Conservation (phyloP, 225 moss, liverwort and hornwort species). For the Physcomitrium patens region DNA sequence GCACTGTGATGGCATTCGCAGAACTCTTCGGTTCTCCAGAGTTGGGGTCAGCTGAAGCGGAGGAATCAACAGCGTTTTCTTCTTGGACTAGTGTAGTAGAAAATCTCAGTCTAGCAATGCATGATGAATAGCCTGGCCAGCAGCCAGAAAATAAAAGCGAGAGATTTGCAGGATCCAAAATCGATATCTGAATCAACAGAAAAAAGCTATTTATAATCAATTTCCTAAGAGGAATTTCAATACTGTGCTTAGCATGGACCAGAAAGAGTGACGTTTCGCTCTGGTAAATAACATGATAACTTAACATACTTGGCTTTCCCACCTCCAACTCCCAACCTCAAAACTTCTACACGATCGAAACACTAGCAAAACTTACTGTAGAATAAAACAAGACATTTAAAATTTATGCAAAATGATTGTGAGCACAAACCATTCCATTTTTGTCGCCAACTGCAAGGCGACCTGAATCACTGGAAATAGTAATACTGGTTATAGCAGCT, state of each 20-base stretch:
- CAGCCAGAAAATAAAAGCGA: conserved; percentile 60
- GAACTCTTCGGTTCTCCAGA: conserved; percentile 30
- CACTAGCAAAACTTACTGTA: not conserved
- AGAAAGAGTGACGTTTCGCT: conserved; percentile 8
- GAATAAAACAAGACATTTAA: not conserved
- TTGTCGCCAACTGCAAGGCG: conserved; percentile 83
- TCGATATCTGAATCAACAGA: conserved; percentile 71
- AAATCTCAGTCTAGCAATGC: conserved; percentile 70
- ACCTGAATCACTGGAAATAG: conserved; percentile 63
- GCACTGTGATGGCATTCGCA: conserved; percentile 33
- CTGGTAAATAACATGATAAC: conserved; percentile 3
- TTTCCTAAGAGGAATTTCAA: conserved; percentile 7
- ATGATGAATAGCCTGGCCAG: conserved; percentile 63
- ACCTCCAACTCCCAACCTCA: too few species aligned
- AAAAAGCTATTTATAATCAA: conserved; percentile 19
- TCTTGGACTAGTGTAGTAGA: conserved; percentile 41
- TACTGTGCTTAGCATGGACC: conserved; percentile 6
- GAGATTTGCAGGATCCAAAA: conserved; percentile 59
- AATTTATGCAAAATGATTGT: conserved; percentile 11
- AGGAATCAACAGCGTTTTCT: conserved; percentile 33
- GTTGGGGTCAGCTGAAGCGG: conserved; percentile 42
- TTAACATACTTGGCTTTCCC: conserved; percentile 9
- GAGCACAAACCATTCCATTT: conserved; percentile 68
- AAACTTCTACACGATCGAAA: not conserved
- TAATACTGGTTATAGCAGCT: conserved; percentile 63